These are phyloP conservation scores for Ascochyta clinopodiicola DNA, from an alignment of 2,329 filamentous ascomycete species.

Conservation along the genomic window DNA sequence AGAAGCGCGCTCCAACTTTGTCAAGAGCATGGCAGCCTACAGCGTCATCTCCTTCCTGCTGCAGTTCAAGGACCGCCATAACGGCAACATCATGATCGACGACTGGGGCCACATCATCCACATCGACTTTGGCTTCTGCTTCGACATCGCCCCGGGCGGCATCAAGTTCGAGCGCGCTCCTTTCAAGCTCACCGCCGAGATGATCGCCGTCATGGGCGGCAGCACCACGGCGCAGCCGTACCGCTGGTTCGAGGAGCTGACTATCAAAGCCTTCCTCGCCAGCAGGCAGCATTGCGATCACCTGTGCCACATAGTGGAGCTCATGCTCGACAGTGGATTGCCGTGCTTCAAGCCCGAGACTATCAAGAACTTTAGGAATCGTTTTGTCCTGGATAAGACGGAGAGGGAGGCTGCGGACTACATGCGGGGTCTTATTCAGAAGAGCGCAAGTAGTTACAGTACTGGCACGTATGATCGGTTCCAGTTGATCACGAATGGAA, in stretches of 20 bases:
- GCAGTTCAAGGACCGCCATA: conserved; percentile 99
- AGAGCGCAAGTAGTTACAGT: conserved; percentile 87
- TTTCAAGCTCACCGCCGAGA: conserved; percentile 97
- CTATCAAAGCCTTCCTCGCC: conserved; percentile 92
- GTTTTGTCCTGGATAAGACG: conserved; percentile 89
- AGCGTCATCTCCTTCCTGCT: conserved; percentile 94
- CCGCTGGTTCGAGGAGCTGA: conserved; percentile 95
- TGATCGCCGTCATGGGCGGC: conserved; percentile 99
- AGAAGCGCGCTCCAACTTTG: conserved; percentile 93
- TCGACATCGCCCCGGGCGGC: conserved; percentile 96
- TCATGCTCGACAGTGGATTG: conserved; percentile 96
- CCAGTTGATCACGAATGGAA: conserved; percentile 95
- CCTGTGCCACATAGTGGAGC: conserved; percentile 83
- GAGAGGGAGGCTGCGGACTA: conserved; percentile 95
- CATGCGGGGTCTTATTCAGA: conserved; percentile 86
- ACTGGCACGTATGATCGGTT: conserved; percentile 98
- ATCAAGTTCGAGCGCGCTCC: conserved; percentile 97
- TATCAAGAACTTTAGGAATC: conserved; percentile 87
- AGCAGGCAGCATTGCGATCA: conserved; percentile 86
- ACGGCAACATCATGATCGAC: conserved; percentile 99
- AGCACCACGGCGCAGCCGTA: conserved; percentile 81
- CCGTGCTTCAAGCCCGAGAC: conserved; percentile 98
- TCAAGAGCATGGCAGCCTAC: conserved; percentile 99
- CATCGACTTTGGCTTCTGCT: conserved; percentile 99
- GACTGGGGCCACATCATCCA: conserved; percentile 96